phyloP scores from a whole-genome alignment of 345 rosid genomes.

The Eucalyptus lansdowneana region DNA sequence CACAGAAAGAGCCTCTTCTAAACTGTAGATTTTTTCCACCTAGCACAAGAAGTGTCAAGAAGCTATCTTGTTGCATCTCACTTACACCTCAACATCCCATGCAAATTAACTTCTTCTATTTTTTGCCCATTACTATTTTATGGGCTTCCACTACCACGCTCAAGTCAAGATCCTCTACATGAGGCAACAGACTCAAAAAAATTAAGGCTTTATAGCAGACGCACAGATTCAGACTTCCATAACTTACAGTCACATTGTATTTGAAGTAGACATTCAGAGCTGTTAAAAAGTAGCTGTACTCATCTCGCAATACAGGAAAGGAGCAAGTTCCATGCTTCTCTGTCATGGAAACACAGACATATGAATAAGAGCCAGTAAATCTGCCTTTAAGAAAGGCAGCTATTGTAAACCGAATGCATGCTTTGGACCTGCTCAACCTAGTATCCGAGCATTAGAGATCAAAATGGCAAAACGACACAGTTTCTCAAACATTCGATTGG shows the following conservation, averaged over 20 bases:
- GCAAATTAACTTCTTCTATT: background rate
- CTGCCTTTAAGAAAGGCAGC: background rate
- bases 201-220: background rate
- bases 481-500: background rate
- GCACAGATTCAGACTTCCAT: background rate
- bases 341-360: background rate
- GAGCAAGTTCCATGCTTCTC: constrained; percentile 99
- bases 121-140: too few relatives aligned
- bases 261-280: constrained; percentile 68
- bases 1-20: background rate
- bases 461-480: background rate
- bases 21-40: background rate
- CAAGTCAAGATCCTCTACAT: background rate
- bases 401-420: background rate
- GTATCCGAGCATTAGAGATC: background rate
- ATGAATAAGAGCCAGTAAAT: background rate
- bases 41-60: background rate
- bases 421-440: background rate
- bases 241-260: constrained; percentile 77
- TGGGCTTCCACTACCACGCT: background rate
- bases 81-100: background rate
- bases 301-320: constrained; percentile 59
- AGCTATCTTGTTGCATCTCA: background rate
- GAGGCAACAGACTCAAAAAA: background rate
- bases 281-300: constrained; percentile 65